Evolutionary conservation across 2,329 filamentous ascomycete genomes (phyloP), one percentile per base, ranked within the genome.

Genomic region (Nemania bipapillata): DNA sequence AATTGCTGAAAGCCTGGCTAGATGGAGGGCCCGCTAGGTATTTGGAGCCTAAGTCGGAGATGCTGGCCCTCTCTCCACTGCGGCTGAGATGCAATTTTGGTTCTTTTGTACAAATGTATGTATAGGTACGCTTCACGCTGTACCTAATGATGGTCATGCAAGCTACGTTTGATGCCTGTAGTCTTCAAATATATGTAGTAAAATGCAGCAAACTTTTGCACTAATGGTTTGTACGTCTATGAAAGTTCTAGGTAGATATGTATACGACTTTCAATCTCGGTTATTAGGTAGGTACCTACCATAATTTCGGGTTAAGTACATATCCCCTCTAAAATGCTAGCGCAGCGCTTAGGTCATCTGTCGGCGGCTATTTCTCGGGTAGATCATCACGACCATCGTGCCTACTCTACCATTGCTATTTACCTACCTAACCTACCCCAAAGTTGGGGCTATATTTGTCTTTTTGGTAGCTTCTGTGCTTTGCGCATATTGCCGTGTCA

Each of bases 31-130:
- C 20, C 4, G 17, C 15, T 50, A 12, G 22, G 3, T 26, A 26
- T 6, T 47, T 54, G 37, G 26, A 35, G 7, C 24, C n/a, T 20
- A 15, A 32, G 11, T 52, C 11, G 57, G 57, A 62, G 35, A 45
- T 40, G 28, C 30, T 50, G 24, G 26, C 12, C n/a, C 52, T 57
- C 57, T 24, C 52, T 57, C 57, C 50, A 37, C 35, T 66, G 58
- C 64, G 64, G 64, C 64, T 63, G 64, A 53, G 32, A 49, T 35
- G 59, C 32, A n/a, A 11, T 45, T 45, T 32, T 45, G 49, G 24
- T 24, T 15, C 7, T 40, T n/a, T 35, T 35, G 6, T 11, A 35
- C 11, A 35, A 6, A 35, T 35, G 32, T 35, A 35, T 35, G 32
- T 35, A 35, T 35, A 11, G 6, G 32, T 35, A 35, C 32, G n/a